A percentile compares a stretch with the other conserved stretches of the same genome.
Conservation (phyloP, 129 eudicot species). For the Mikania micrantha region DNA sequence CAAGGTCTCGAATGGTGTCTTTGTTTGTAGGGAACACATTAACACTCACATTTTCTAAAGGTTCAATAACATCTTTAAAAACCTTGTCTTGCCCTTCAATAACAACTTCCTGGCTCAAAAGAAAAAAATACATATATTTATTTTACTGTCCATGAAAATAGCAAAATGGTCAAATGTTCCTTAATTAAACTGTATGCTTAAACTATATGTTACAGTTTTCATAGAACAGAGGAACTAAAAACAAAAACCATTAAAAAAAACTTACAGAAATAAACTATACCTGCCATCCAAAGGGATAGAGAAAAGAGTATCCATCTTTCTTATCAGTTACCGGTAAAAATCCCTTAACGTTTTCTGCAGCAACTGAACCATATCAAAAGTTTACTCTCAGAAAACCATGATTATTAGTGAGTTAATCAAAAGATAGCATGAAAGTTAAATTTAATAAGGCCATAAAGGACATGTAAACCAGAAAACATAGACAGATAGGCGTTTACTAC, state of each 20-base stretch:
- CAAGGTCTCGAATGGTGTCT: slow-evolving; percentile 75
- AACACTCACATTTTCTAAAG: slow-evolving; percentile 86
- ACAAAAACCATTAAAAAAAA: neutral
- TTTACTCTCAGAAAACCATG: slow-evolving; percentile 46
- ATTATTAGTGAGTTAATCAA: slow-evolving; percentile 4
- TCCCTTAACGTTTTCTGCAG: slow-evolving; percentile 90
- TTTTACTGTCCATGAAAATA: neutral
- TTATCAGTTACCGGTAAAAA: slow-evolving; percentile 71
- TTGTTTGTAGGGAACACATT: slow-evolving; percentile 72
- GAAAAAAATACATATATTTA: neutral
- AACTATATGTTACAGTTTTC: neutral
- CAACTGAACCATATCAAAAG: slow-evolving; percentile 92
- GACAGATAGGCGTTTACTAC: neutral
- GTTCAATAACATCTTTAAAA: slow-evolving; percentile 93
- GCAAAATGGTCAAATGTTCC: neutral
- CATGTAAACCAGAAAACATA: neutral
- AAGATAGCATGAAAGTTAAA: neutral
- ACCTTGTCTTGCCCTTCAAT: slow-evolving; percentile 94
- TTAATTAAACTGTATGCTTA: neutral
- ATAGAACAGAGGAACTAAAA: neutral
- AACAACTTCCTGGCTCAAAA: slow-evolving; percentile 60
- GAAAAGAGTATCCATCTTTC: slow-evolving; percentile 74
- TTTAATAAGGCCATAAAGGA: neutral
- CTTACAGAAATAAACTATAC: slow-evolving; percentile 32
- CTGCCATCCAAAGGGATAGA: slow-evolving; percentile 99